Base-by-base conservation (phyloP, 139 green algal species). In the Coccomyxa sp. region DNA sequence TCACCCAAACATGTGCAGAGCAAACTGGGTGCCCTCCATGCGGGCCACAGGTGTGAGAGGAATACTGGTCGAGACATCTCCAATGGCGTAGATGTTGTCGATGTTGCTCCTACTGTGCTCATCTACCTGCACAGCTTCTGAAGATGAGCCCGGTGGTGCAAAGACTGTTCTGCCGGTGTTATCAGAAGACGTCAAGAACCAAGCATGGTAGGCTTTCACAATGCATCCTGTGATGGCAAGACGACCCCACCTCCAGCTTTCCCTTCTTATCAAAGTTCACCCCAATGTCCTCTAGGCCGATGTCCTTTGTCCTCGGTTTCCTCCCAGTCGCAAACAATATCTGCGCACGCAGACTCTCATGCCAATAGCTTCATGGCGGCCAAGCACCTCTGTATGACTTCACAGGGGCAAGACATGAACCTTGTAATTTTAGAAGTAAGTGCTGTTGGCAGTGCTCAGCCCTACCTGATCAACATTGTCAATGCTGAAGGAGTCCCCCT, bases 11-110 rank as follows among this genome's bases (percentile, higher is more conserved):
- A 96, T 78, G 8, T 94, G 95, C 72, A 89, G 91, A 71, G 92
- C 92, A 31, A 99, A 83, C 0, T 92, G 91, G 93, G 97, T 98
- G 79, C 94, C 96, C 87, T 98, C 94, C 96, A 98, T 98, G 37
- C 98, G 88, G 10, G 95, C 95, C 33, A 90, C 85, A 39, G 87
- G 86, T 22, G 86, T 90, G 9, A 98, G 83, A 55, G 94, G 90
- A 81, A 98, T 94, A 29, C 95, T 86, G 82, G 97, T 90, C 27
- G 92, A 97, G 10, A 98, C 95, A 82, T 99, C 96, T 0, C 96
- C 96, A n/a, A 99, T 84, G 0, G 96, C 96, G 84, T 86, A 98
- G 79, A 99, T 93, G 87, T 78, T 92, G 29, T 88, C 85, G 37
- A 97, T 90, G 55, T 75, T 95, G 70, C 55, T 87, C 33, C 88